Conservation (phyloP, 2,329 filamentous ascomycete species). For the Penicillium vulpinum region DNA sequence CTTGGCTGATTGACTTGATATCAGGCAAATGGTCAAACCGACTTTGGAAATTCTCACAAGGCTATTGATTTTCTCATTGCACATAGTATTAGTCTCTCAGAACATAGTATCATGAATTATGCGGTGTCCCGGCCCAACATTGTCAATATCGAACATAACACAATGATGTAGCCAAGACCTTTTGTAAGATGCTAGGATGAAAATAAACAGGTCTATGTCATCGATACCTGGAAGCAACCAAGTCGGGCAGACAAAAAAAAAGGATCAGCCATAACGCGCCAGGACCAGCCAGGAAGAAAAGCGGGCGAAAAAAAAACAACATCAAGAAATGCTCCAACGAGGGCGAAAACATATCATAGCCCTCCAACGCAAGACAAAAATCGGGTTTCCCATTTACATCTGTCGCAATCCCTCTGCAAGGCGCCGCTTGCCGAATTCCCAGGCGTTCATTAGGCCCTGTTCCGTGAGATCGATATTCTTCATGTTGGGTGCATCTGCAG, state of each 20-base stretch:
- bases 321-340: slow-evolving; percentile 22
- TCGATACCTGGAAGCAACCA: slow-evolving; percentile 17
- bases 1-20: not conserved
- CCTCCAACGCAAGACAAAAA: slow-evolving; percentile 22
- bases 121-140: not conserved
- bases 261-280: slow-evolving; percentile 34
- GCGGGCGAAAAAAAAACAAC: slow-evolving; percentile 14
- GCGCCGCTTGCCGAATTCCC: slow-evolving; percentile 90
- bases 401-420: slow-evolving; percentile 84
- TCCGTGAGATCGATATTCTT: slow-evolving; percentile 95
- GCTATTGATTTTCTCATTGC: slow-evolving; percentile 17
- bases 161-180: slow-evolving; percentile 11
- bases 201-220: slow-evolving; percentile 27
- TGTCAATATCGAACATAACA: slow-evolving; percentile 8
- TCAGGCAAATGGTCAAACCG: not conserved
- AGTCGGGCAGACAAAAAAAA: slow-evolving; percentile 22
- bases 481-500: slow-evolving; percentile 81
- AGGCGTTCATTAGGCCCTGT: slow-evolving; percentile 90
- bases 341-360: slow-evolving; percentile 20
- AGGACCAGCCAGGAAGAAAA: slow-evolving; percentile 38
- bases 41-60: not conserved
- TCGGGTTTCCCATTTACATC: slow-evolving; percentile 30
- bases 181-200: slow-evolving; percentile 24
- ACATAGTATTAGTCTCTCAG: slow-evolving; percentile 21
- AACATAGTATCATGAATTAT: slow-evolving; percentile 21